Conservation (phyloP, 371 early-diverging fungal genomes). For the Entomophthora muscae region DNA sequence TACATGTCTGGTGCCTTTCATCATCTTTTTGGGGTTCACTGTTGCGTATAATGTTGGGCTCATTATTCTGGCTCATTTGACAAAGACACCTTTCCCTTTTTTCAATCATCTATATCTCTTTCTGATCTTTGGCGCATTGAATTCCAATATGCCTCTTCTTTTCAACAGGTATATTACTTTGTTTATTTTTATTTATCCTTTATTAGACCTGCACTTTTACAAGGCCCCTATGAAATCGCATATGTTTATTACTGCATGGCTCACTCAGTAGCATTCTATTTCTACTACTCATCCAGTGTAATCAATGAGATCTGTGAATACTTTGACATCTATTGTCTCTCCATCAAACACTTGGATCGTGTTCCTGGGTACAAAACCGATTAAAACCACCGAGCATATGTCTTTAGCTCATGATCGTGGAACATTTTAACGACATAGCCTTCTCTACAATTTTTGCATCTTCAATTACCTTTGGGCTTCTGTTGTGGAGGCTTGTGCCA, state of each 20-base stretch:
- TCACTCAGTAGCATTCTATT: conserved; percentile 36
- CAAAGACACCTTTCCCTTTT: conserved; percentile 56
- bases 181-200: not conserved
- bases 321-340: conserved; percentile 67
- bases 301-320: conserved; percentile 65
- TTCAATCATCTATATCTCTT: conserved; percentile 40
- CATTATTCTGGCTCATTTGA: conserved; percentile 77
- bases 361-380: conserved; percentile 8
- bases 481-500: too few species aligned
- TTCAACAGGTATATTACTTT: conserved; percentile 26
- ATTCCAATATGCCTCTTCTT: conserved; percentile 29
- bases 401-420: too few species aligned
- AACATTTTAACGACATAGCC: too few species aligned
- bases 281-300: conserved; percentile 45
- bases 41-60: conserved; percentile 72
- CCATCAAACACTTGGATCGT: conserved; percentile 34
- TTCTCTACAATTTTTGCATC: too few species aligned
- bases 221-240: conserved; percentile 22
- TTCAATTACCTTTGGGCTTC: too few species aligned
- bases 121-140: conserved; percentile 41
- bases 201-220: conserved; percentile 18
- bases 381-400: too few species aligned
- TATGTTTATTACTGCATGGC: conserved; percentile 31
- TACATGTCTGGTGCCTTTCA: conserved; percentile 44
- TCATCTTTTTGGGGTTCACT: conserved; percentile 45